Percentiles rank a stretch among this genome's conserved stretches.
Conservation (phyloP, 2,329 filamentous ascomycete genomes). For the Colletotrichum falcatum region DNA sequence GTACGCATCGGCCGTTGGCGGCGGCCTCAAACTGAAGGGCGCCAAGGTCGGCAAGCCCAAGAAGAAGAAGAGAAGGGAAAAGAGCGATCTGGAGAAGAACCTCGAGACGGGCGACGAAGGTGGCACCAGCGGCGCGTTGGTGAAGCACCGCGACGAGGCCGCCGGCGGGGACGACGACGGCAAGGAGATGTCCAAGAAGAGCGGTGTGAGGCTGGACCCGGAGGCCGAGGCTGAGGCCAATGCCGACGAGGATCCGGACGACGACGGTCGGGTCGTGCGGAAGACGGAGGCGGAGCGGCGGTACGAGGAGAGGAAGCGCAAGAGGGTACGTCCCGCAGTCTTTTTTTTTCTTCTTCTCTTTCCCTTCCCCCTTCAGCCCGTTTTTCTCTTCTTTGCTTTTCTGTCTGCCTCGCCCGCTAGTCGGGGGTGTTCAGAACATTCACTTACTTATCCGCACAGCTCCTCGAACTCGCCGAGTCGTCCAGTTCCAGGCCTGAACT, state of each 20-base stretch:
- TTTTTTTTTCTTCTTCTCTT: not conserved
- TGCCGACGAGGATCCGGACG: conserved; percentile 46
- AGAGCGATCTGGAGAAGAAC: conserved; percentile 61
- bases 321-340: conserved; percentile 71
- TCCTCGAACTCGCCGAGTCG: conserved; percentile 81
- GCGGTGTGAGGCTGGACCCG: conserved; percentile 46
- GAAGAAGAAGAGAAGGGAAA: conserved; percentile 71
- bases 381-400: not conserved
- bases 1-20: conserved; percentile 74
- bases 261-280: conserved; percentile 48
- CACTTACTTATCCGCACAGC: conserved; percentile 57
- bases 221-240: conserved; percentile 45
- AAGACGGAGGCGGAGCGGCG: conserved; percentile 90
- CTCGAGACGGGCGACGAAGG: conserved; percentile 52
- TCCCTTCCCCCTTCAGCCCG: no score
- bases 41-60: conserved; percentile 72
- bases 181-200: conserved; percentile 44
- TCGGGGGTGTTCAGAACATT: not conserved
- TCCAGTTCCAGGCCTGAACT: conserved; percentile 75
- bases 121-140: conserved; percentile 54
- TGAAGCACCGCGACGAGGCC: conserved; percentile 53
- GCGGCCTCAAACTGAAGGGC: conserved; percentile 89
- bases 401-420: not conserved
- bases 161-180: conserved; percentile 45
- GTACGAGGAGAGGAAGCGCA: conserved; percentile 84